Evolutionary conservation across 495 filamentous ascomycete genomes (phyloP).

Genomic region (Bryoglossum gracile): DNA sequence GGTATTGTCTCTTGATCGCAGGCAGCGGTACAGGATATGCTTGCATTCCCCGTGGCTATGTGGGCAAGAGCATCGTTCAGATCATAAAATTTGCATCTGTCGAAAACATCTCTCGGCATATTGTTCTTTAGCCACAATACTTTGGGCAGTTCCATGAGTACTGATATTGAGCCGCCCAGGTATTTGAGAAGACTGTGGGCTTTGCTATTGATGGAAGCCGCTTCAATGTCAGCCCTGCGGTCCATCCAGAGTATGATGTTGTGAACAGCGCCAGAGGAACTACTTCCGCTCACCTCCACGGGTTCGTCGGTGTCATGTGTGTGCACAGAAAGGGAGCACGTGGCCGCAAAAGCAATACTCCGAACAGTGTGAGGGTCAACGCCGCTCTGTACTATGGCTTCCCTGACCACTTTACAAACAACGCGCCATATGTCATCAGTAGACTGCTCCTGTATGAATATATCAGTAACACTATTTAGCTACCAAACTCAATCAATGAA

Average conservation of each 20-base stretch:
- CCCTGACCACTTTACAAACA: conserved; percentile 75
- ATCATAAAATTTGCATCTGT: conserved; percentile 93
- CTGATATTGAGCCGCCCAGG: conserved; percentile 93
- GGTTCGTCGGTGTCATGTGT: conserved; percentile 82
- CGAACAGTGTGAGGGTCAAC: conserved; percentile 65
- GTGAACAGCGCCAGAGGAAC: conserved; percentile 73
- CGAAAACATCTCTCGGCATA: conserved; percentile 86
- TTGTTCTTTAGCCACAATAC: conserved; percentile 96
- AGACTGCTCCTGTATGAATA: no score
- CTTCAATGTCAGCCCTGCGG: conserved; percentile 83
- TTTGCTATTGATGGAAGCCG: conserved; percentile 83
- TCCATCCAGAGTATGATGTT: conserved; percentile 93
- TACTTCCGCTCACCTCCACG: conserved; percentile 79
- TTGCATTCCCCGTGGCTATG: conserved; percentile 83
- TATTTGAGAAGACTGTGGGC: conserved; percentile 89
- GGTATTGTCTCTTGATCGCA: conserved; percentile 96
- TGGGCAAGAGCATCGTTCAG: conserved; percentile 86
- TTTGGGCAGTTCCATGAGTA: conserved; percentile 99
- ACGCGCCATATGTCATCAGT: conserved; percentile 92
- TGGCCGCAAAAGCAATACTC: conserved; percentile 96
- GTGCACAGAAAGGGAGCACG: conserved; percentile 91
- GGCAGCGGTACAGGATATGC: conserved; percentile 87
- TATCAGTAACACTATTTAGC: no score
- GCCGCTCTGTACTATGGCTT: conserved; percentile 68
- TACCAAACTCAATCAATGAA: no score